These are phyloP conservation scores for Cladosporium colombiae DNA, from an alignment of 2,329 filamentous ascomycete species.

Conservation along the genomic window DNA sequence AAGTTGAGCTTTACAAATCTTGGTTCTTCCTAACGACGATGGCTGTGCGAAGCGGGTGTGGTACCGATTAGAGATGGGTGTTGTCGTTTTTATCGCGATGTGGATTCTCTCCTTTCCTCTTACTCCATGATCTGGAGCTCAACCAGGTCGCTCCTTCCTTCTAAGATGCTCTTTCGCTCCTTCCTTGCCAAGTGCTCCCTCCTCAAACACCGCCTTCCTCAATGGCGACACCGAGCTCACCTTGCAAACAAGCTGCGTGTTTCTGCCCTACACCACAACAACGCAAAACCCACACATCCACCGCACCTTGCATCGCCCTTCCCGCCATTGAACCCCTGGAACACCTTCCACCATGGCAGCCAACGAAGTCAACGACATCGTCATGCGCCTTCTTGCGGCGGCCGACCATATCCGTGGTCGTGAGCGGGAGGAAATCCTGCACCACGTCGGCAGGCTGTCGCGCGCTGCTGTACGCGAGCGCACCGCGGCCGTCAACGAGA, in stretches of 20 bases:
- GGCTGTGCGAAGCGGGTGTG: not conserved
- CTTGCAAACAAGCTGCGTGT: not conserved
- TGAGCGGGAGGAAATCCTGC: not conserved
- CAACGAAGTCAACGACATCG: constrained; percentile 11
- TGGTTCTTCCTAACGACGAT: not conserved
- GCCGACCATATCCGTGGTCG: constrained; percentile 2
- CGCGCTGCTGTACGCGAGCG: constrained; percentile 9
- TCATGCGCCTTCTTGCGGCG: not conserved
- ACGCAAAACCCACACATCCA: not conserved
- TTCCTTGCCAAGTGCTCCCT: not conserved
- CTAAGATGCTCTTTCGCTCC: not conserved
- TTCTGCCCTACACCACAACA: not conserved
- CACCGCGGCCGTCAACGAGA: constrained; percentile 4
- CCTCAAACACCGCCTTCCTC: not conserved
- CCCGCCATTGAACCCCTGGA: not conserved
- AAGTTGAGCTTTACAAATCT: not conserved
- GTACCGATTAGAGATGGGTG: not conserved
- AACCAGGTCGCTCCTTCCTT: not conserved
- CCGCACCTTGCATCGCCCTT: not conserved
- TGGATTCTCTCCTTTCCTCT: not conserved
- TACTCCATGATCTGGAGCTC: not conserved
- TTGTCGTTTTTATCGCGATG: not conserved
- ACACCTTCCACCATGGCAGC: not conserved
- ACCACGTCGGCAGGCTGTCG: constrained; percentile 1
- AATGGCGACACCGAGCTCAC: not conserved